Conservation (phyloP, 129 eudicot species). For the carrot (Daucus carota) region DNA sequence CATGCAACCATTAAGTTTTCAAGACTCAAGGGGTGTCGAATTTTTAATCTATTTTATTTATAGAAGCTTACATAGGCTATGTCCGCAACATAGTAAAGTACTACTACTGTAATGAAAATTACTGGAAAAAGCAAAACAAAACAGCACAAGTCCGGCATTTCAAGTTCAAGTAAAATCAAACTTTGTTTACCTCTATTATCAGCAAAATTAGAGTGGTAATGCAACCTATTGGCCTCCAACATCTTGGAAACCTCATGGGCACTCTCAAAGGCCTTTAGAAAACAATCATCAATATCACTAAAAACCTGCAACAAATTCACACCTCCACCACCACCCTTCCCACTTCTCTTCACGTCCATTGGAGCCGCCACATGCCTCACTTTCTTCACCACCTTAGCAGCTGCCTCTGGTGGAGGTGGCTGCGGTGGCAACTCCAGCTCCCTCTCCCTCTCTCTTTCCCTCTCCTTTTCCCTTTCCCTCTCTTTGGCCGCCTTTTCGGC, state of each 20-base stretch:
- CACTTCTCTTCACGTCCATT: not conserved
- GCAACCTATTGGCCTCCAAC: slow-evolving; percentile 92
- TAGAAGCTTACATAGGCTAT: no score
- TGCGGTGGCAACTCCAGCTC: not conserved
- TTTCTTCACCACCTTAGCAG: slow-evolving; percentile 5
- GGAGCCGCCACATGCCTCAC: slow-evolving; percentile 7
- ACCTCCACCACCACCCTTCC: slow-evolving; percentile 7
- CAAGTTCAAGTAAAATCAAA: not conserved
- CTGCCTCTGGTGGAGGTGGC: slow-evolving; percentile 7
- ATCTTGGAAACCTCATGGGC: slow-evolving; percentile 86
- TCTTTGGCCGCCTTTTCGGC: not conserved
- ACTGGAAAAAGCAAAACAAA: not conserved
- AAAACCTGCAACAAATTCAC: slow-evolving; percentile 55
- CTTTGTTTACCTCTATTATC: slow-evolving; percentile 52
- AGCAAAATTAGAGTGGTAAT: slow-evolving; percentile 94
- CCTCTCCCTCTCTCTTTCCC: not conserved
- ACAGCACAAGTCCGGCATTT: not conserved
- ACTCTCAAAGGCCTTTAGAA: slow-evolving; percentile 84
- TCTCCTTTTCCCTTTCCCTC: not conserved
- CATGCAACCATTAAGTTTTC: not conserved
- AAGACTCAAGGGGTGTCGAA: not conserved
- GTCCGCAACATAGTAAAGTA: no score
- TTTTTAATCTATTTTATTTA: not conserved
- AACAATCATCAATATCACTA: slow-evolving; percentile 75
- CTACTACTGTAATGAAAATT: no score